Conservation (phyloP, 257 asterid genomes). For the Solanum sparsipilum region DNA sequence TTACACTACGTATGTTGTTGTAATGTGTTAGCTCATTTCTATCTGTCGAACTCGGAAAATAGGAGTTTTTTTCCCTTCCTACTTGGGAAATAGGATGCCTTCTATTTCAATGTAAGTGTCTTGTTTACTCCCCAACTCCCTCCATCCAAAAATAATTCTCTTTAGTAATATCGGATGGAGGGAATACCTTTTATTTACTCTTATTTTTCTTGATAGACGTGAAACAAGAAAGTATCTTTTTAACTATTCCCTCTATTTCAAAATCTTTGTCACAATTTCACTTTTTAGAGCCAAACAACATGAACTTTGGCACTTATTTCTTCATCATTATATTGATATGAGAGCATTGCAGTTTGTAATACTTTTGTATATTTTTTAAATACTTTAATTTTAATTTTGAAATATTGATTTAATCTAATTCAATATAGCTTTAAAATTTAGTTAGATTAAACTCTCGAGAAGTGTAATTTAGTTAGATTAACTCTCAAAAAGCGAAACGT, state of each 20-base stretch:
- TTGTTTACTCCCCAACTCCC: background rate
- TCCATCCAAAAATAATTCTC: background rate
- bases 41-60: background rate
- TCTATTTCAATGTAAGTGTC: too few relatives aligned
- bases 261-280: too few relatives aligned
- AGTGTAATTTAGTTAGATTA: background rate
- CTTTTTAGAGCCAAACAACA: background rate
- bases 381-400: too few relatives aligned
- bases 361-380: background rate
- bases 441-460: background rate
- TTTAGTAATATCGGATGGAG: too few relatives aligned
- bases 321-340: too few relatives aligned
- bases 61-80: background rate
- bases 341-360: rapidly evolving
- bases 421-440: too few relatives aligned
- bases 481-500: background rate
- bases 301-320: background rate
- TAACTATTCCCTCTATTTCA: background rate
- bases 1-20: too few relatives aligned
- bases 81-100: too few relatives aligned
- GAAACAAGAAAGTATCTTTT: too few relatives aligned
- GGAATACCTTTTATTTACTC: too few relatives aligned
- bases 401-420: background rate
- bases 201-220: too few relatives aligned
- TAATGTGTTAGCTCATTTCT: too few relatives aligned